Conservation (phyloP, 345 rosid species). For the Aegle marmelos region DNA sequence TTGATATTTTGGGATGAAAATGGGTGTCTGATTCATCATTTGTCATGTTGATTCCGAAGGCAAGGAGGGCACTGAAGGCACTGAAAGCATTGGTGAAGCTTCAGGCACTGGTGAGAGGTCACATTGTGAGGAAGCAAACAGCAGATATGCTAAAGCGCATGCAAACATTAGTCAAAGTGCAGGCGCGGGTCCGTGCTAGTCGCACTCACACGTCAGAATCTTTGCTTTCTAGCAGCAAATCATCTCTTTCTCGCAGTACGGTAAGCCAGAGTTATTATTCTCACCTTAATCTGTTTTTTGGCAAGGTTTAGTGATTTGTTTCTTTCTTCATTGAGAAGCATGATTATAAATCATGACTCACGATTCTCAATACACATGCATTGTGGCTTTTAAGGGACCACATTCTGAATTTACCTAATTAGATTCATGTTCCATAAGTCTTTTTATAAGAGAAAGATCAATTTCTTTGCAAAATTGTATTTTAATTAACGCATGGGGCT, state of each 20-base stretch:
- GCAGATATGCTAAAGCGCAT: constrained; percentile 77
- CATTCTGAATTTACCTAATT: constrained; percentile 1
- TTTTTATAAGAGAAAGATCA: background rate
- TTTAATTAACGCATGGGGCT: background rate
- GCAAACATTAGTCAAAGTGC: constrained; percentile 76
- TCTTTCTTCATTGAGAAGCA: background rate
- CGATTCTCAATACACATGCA: background rate
- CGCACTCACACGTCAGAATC: constrained; percentile 57
- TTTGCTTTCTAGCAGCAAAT: constrained; percentile 45
- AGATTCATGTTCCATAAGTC: background rate
- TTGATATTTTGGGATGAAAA: background rate
- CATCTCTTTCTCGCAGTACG: constrained; percentile 40
- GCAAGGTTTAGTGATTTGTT: background rate
- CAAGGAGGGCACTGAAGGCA: constrained; percentile 89
- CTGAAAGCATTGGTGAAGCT: constrained; percentile 91
- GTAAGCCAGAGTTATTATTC: constrained; percentile 33
- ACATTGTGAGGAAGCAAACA: constrained; percentile 86
- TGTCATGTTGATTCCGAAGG: constrained; percentile 38
- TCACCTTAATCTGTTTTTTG: background rate
- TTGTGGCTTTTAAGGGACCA: constrained; percentile 7
- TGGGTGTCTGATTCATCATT: constrained; percentile 9
- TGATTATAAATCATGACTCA: background rate
- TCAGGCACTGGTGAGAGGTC: constrained; percentile 91
- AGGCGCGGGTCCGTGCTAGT: constrained; percentile 69
- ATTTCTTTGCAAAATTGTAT: background rate